These are phyloP conservation scores for Dorcoceras hygrometricum DNA, from an alignment of 257 asterid species.

Conservation along the genomic window DNA sequence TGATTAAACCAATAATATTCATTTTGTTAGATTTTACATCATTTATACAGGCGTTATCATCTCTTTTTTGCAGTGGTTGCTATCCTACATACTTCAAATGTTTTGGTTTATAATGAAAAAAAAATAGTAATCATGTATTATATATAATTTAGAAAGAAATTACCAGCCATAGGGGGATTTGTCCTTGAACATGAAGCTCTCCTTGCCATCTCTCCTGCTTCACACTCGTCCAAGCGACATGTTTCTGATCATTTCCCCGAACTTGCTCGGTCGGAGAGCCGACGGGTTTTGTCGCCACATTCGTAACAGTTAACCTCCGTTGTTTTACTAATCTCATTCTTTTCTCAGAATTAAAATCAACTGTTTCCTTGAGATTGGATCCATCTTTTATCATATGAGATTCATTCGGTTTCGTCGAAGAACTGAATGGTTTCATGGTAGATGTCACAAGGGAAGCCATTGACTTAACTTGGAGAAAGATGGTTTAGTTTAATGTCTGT, in stretches of 20 bases:
- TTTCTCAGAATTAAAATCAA: neutral
- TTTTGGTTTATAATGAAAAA: constrained; percentile 2
- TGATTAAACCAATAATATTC: too few species aligned
- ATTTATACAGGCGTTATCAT: too few species aligned
- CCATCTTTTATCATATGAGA: constrained; percentile 23
- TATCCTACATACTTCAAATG: neutral
- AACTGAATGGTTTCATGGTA: constrained; percentile 26
- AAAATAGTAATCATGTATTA: neutral
- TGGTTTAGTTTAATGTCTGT: neutral
- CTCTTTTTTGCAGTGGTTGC: too few species aligned
- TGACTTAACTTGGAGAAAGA: neutral
- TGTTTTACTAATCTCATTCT: constrained; percentile 1
- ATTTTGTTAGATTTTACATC: too few species aligned
- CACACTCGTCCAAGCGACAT: constrained; percentile 81
- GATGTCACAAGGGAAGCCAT: constrained; percentile 60
- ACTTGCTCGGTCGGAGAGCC: constrained; percentile 32
- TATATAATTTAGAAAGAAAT: too few species aligned
- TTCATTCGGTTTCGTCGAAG: constrained; percentile 2
- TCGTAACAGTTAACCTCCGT: constrained; percentile 24
- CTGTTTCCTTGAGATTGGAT: constrained; percentile 17
- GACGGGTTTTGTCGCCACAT: constrained; percentile 44
- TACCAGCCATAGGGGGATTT: constrained; percentile 93
- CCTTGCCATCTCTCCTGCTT: constrained; percentile 91
- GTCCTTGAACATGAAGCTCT: constrained; percentile 76
- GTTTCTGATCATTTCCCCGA: constrained; percentile 32